Percentiles rank a stretch among this genome's conserved stretches.
Evolutionary conservation across 495 filamentous ascomycete genomes (phyloP).

Genomic region (Aspergillus ostianus): DNA sequence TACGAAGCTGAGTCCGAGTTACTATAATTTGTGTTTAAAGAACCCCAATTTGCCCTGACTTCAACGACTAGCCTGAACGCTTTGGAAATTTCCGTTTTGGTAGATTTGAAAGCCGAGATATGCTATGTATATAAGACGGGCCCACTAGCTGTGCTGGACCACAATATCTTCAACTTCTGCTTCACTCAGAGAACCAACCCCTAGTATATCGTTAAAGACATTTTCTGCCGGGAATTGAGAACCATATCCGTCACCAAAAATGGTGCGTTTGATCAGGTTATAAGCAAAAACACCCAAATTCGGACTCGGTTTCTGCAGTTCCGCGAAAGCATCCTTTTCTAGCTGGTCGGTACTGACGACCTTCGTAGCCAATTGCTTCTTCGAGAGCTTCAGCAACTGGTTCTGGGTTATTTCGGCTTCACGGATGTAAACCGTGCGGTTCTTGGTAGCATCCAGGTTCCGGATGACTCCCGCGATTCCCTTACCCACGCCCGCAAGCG

Average conservation of each 20-base stretch:
- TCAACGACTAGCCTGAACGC: no score
- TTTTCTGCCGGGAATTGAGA: conserved; percentile 30
- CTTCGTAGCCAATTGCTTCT: conserved; percentile 47
- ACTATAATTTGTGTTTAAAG: no score
- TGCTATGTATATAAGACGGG: no score
- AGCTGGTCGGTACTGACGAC: conserved; percentile 39
- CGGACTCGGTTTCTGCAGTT: conserved; percentile 27
- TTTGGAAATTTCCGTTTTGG: no score
- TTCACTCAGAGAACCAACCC: conserved; percentile 30
- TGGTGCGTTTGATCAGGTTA: conserved; percentile 39
- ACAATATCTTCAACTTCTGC: conserved; percentile 23
- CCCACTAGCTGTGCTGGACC: no score
- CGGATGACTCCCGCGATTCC: conserved; percentile 48
- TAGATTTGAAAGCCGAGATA: no score
- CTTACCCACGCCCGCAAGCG: conserved; percentile 45
- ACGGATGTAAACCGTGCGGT: conserved; percentile 48
- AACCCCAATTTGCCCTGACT: no score
- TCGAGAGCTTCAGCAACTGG: conserved; percentile 48
- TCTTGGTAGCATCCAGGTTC: conserved; percentile 53
- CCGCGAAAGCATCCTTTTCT: conserved; percentile 41
- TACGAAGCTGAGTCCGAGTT: no score
- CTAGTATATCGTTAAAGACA: conserved; percentile 38
- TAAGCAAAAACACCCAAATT: conserved; percentile 34
- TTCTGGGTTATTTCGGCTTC: conserved; percentile 54
- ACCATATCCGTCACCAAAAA: conserved; percentile 46